These are phyloP conservation scores for Neonectria faginata DNA, from an alignment of 2,329 filamentous ascomycete species.

Conservation along the genomic window DNA sequence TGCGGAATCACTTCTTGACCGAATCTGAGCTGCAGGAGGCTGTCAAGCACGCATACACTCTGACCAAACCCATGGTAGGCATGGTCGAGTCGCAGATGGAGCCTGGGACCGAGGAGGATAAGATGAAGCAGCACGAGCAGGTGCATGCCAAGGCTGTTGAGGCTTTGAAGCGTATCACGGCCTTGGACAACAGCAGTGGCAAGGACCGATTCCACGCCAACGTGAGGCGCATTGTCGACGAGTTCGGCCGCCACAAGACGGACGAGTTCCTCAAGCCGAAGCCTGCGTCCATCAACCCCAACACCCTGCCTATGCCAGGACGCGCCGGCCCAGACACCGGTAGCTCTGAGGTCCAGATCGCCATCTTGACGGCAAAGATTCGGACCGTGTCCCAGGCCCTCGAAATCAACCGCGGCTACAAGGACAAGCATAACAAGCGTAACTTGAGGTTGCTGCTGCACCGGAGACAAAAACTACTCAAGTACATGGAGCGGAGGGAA, in stretches of 20 bases:
- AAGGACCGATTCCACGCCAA: slow-evolving; percentile 86
- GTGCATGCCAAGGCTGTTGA: slow-evolving; percentile 76
- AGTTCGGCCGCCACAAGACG: slow-evolving; percentile 92
- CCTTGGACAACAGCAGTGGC: slow-evolving; percentile 79
- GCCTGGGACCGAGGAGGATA: slow-evolving; percentile 53
- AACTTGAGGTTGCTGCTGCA: slow-evolving; percentile 89
- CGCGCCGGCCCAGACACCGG: slow-evolving; percentile 94
- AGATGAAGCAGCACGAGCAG: slow-evolving; percentile 60
- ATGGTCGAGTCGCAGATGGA: slow-evolving; percentile 54
- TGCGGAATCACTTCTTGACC: slow-evolving; percentile 83
- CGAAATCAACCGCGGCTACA: slow-evolving; percentile 74
- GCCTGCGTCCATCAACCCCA: slow-evolving; percentile 59
- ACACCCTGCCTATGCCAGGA: slow-evolving; percentile 54
- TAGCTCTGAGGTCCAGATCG: slow-evolving; percentile 96
- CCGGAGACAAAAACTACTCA: slow-evolving; percentile 86
- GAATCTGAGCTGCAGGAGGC: slow-evolving; percentile 74
- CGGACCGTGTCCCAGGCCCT: slow-evolving; percentile 80
- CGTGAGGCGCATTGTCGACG: slow-evolving; percentile 83
- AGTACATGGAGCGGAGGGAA: slow-evolving; percentile 90
- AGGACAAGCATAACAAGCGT: slow-evolving; percentile 94
- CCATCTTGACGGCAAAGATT: slow-evolving; percentile 95
- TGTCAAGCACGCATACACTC: slow-evolving; percentile 73
- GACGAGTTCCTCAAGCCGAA: slow-evolving; percentile 76
- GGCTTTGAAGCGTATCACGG: slow-evolving; percentile 83
- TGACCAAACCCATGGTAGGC: slow-evolving; percentile 70